These are phyloP conservation scores for Aspergillus hiratsukae DNA, from an alignment of 2,329 filamentous ascomycete genomes.

Conservation along the genomic window DNA sequence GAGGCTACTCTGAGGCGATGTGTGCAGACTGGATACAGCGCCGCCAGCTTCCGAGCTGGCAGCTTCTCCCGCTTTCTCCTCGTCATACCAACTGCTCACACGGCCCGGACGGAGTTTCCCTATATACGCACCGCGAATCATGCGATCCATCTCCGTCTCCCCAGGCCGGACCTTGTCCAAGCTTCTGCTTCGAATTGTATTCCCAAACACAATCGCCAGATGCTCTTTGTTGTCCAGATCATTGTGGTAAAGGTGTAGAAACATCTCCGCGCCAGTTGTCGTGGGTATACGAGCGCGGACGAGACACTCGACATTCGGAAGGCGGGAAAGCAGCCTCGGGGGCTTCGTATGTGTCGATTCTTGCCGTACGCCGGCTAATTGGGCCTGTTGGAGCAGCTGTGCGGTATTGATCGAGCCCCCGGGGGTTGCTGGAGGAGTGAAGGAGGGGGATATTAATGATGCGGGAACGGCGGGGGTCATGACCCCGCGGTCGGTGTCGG, in stretches of 20 bases:
- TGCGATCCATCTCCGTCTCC: conserved; percentile 58
- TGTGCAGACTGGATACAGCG: conserved; percentile 7
- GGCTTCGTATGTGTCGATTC: conserved; percentile 45
- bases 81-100: conserved; percentile 65
- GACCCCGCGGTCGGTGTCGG: conserved; percentile 24
- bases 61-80: conserved; percentile 18
- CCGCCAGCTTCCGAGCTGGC: conserved; percentile 4
- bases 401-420: conserved; percentile 35
- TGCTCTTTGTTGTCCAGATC: conserved; percentile 93
- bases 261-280: conserved; percentile 90
- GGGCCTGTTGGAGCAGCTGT: conserved; percentile 24
- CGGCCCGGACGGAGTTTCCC: conserved; percentile 83
- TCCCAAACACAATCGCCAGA: conserved; percentile 92
- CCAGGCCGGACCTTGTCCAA: conserved; percentile 44
- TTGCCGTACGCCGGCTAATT: conserved; percentile 21
- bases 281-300: conserved; percentile 94
- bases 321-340: conserved; percentile 66
- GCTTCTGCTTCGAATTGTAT: conserved; percentile 69
- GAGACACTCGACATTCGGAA: conserved; percentile 87
- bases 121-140: conserved; percentile 90
- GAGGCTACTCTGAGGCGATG: conserved; percentile 15
- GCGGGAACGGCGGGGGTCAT: conserved; percentile 47
- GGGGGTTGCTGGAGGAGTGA: conserved; percentile 45
- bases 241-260: conserved; percentile 90
- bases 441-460: conserved; percentile 51